A percentile compares a stretch with the other conserved stretches of the same genome.
These are phyloP conservation scores for Teunomyces lycoperdinae DNA, from an alignment of 805 yeast genomes.

Conservation along the genomic window DNA sequence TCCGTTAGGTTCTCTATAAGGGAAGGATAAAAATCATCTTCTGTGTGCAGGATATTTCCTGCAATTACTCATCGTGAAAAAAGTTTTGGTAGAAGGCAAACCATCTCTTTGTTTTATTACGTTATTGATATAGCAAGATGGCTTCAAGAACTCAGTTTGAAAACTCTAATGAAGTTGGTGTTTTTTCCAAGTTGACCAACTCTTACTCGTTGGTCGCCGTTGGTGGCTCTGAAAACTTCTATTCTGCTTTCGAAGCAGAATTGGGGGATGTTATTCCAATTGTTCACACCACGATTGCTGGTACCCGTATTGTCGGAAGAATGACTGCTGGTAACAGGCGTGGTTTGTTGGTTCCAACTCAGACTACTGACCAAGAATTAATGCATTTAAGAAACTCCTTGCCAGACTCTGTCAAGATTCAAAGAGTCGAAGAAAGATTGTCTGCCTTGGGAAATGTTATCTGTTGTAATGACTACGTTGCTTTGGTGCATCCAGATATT, in stretches of 20 bases:
- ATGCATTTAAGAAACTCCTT: constrained; percentile 95
- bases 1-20: not conserved
- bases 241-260: constrained; percentile 96
- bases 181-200: constrained; percentile 91
- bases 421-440: constrained; percentile 95
- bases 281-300: constrained; percentile 96
- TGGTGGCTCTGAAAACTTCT: constrained; percentile 84
- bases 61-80: constrained; percentile 7
- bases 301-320: constrained; percentile 96
- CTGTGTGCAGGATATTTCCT: not conserved
- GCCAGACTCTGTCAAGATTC: constrained; percentile 93
- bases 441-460: constrained; percentile 97
- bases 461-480: constrained; percentile 98
- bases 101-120: not conserved
- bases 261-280: constrained; percentile 95
- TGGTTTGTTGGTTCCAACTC: constrained; percentile 94
- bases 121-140: constrained; percentile 19
- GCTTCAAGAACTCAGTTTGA: constrained; percentile 50
- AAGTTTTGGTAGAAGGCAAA: constrained; percentile 3
- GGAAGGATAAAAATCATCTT: not conserved
- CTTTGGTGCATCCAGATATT: constrained; percentile 97
- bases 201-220: constrained; percentile 94
- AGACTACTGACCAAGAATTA: constrained; percentile 96
- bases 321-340: constrained; percentile 99
- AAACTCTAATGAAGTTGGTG: constrained; percentile 70